A percentile compares a stretch with the other conserved stretches of the same genome.
phyloP scores from a whole-genome alignment of 306 rosid species.

The Alnus rubra region DNA sequence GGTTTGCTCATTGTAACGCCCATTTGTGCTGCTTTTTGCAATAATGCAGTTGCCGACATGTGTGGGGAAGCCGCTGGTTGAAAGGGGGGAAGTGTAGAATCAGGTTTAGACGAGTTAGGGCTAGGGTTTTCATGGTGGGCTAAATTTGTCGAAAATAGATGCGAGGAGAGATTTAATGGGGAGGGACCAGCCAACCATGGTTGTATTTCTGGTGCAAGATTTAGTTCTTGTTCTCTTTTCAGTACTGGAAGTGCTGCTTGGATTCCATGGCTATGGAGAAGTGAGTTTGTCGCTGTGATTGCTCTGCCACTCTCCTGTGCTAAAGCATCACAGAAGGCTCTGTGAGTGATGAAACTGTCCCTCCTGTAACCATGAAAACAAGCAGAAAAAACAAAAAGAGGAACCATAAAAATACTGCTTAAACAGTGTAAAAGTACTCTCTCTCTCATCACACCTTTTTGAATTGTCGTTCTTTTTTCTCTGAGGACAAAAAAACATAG shows the following conservation, averaged over 20 bases:
- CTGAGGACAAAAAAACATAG: slow-evolving; percentile 8
- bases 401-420: slow-evolving; percentile 3
- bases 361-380: slow-evolving; percentile 51
- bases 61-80: slow-evolving; percentile 29
- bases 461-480: background rate
- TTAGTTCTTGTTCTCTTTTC: slow-evolving; percentile 33
- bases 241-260: slow-evolving; percentile 24
- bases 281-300: slow-evolving; percentile 39
- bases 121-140: slow-evolving; percentile 38
- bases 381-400: slow-evolving; percentile 33
- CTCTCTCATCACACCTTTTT: background rate
- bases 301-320: slow-evolving; percentile 60
- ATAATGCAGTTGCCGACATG: slow-evolving; percentile 66
- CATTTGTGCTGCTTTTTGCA: slow-evolving; percentile 65
- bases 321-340: slow-evolving; percentile 86
- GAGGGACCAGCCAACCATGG: slow-evolving; percentile 37
- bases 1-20: slow-evolving; percentile 50
- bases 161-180: slow-evolving; percentile 19
- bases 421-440: background rate
- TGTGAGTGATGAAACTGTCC: slow-evolving; percentile 88
- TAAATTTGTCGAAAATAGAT: slow-evolving; percentile 22
- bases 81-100: slow-evolving; percentile 7
- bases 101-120: slow-evolving; percentile 58
- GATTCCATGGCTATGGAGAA: slow-evolving; percentile 34
- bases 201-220: background rate